phyloP scores from a whole-genome alignment of 306 rosid genomes.

The Erythrophleum fordii region DNA sequence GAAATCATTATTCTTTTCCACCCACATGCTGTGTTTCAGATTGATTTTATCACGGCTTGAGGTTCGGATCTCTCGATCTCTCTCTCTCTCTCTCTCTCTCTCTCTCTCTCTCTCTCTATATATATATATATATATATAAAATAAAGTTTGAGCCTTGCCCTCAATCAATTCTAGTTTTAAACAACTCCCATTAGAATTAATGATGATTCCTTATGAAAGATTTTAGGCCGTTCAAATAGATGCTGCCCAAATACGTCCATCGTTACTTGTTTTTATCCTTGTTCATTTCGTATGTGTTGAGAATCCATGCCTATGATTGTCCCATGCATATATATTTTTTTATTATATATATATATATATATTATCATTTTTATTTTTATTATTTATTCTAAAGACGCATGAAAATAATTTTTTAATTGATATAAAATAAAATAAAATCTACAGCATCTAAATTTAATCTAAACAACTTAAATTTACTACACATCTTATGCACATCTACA shows the following conservation, averaged over 20 bases:
- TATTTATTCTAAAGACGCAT: too few relatives aligned
- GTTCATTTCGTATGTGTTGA: slow-evolving; percentile 8
- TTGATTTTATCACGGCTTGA: neutral
- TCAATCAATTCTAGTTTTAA: neutral
- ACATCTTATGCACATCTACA: too few relatives aligned
- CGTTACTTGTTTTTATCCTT: slow-evolving; percentile 5
- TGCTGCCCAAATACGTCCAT: neutral
- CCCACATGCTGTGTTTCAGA: slow-evolving; percentile 23
- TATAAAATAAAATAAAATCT: too few relatives aligned
- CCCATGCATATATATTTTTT: too few relatives aligned
- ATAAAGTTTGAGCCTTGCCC: neutral
- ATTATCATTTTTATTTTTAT: too few relatives aligned
- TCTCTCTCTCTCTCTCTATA: too few relatives aligned
- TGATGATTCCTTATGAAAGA: neutral
- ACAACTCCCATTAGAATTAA: neutral
- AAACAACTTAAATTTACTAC: too few relatives aligned
- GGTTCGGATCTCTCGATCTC: neutral
- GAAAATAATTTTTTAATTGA: too few relatives aligned
- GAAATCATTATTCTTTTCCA: neutral
- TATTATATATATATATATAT: too few relatives aligned
- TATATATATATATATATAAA: neutral
- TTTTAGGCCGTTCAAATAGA: neutral
- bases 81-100: too few relatives aligned
- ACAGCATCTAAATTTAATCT: too few relatives aligned
- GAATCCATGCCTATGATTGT: neutral